Evolutionary conservation across 352 stramenopile species (phyloP), one percentile per base, ranked within the genome.

Genomic region (Plasmopara halstedii): DNA sequence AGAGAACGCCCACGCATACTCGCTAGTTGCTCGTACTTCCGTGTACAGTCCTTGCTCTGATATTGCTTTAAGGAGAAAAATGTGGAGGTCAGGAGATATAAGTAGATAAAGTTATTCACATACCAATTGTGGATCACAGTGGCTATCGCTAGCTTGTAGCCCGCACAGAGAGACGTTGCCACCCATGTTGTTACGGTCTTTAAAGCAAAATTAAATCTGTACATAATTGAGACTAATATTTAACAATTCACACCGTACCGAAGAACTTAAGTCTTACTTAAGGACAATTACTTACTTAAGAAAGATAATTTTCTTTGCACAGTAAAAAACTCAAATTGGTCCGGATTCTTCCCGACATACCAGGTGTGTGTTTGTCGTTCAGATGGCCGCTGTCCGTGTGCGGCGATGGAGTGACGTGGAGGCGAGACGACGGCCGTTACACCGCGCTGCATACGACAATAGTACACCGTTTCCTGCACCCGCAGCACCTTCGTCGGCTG

Each of bases 401-500:
- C 75, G 75, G 15, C 72, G 75, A 18, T 87, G 75, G 75, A 87
- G 75, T 61, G 75, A 87, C 55, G 70, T 80, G 20, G 75, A 83
- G 42, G 53, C 48, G 36, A 67, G 68, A 2, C 58, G 58, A 13
- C 61, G 65, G 43, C 56, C 51, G 22, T 21, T 65, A 22, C 51
- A 62, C 39, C 56, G 54, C 34, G 45, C 53, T n/a, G 55, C 55
- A 1, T 64, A 69, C 40, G 42, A 39, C 18, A 65, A 64, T 35
- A 62, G 59, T 31, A 68, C 59, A 18, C 59, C 59, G 10, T 63
- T 43, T 27, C 43, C 49, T 17, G 60, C 56, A 1, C 53, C 62
- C 23, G 45, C 48, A 1, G 61, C 62, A 14, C 51, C 60, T 29
- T 33, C 46, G n/a, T 56, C 49, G 6, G 41, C 51, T 5, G 46